phyloP scores from a whole-genome alignment of 2,329 filamentous ascomycete species.

The Verticillium klebahnii region DNA sequence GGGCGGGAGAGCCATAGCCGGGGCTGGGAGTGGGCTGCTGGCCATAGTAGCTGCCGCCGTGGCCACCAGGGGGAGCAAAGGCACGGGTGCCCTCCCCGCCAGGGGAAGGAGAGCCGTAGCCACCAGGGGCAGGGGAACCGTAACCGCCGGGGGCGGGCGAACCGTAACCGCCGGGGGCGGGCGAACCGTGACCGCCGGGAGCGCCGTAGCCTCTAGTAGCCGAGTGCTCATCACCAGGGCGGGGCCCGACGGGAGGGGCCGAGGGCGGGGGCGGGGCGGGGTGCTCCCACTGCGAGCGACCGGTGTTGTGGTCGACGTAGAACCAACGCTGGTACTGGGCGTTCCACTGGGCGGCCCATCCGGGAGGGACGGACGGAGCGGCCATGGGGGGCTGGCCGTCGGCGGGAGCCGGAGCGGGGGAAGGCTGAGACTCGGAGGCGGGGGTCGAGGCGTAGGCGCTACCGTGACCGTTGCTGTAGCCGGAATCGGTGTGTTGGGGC shows the following conservation, averaged over 20 bases:
- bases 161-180: constrained; percentile 6
- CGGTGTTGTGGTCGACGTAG: constrained; percentile 58
- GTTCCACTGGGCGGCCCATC: constrained; percentile 62
- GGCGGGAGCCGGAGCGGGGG: constrained; percentile 32
- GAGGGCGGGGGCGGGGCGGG: constrained; percentile 32
- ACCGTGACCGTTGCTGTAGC: neutral
- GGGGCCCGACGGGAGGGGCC: constrained; percentile 8
- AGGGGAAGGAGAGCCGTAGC: constrained; percentile 5
- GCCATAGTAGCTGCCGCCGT: constrained; percentile 14
- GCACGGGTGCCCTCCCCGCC: constrained; percentile 12
- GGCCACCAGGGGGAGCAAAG: constrained; percentile 3
- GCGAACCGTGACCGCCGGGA: constrained; percentile 6
- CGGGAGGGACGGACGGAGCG: constrained; percentile 39
- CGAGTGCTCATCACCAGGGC: neutral
- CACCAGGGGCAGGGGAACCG: no score
- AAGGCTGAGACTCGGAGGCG: constrained; percentile 18
- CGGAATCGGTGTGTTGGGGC: constrained; percentile 3
- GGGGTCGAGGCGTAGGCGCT: constrained; percentile 16
- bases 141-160: constrained; percentile 1
- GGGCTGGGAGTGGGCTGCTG: neutral
- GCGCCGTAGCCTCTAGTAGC: constrained; percentile 5
- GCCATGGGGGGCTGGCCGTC: constrained; percentile 5
- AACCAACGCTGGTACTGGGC: constrained; percentile 57
- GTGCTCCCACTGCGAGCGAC: constrained; percentile 60
- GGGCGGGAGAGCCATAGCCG: constrained; percentile 10